Base-by-base conservation (phyloP, 257 asterid species). In the Craterostigma plantagineum region DNA sequence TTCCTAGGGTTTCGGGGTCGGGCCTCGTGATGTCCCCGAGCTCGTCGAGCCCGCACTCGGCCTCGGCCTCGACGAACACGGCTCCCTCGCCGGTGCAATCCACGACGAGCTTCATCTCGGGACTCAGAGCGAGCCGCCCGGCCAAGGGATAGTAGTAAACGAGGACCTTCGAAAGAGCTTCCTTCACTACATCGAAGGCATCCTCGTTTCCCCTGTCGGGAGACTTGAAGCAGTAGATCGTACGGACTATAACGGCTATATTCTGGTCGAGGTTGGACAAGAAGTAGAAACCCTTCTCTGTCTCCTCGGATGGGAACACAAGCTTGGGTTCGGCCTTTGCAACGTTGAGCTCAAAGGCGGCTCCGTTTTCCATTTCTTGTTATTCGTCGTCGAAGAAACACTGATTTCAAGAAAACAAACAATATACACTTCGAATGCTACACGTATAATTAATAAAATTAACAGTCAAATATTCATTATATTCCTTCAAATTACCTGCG, bases 181-280 rank as follows among this genome's bases (percentile, higher is more conserved):
- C 65, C 65, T 71, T 81, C 27, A 81, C 54, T 34, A 81, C 81
- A 14, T 42, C 47, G 7, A 30, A 62, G 0, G 76, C 87, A 1
- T 51, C 57, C 55, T 73, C 81, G 10, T 73, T 71, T 17, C 84
- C 84, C 8, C 15, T 58, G 38, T 67, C 80, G 11, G 56, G 74
- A 0, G 93, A 76, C 34, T 75, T 75, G 14, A 81, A 86, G 65
- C 87, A 63, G 68, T 86, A 81, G 39, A 86, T 71, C 0, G 97
- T 86, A 0, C 92, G 81, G 10, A 86, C 91, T 0, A 76, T 53
- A 9, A 78, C 91, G 0, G 93, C 94, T 0, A 86, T 81, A 54
- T 86, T 86, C 62, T 86, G 97, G 46, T 86, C 97, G 2, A 86
- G 68, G 43, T 81, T 81, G 1, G 94, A 86, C 11, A 81, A 56